These are phyloP conservation scores for Neurospora sp. DNA, from an alignment of 495 filamentous ascomycete genomes.

Conservation along the genomic window DNA sequence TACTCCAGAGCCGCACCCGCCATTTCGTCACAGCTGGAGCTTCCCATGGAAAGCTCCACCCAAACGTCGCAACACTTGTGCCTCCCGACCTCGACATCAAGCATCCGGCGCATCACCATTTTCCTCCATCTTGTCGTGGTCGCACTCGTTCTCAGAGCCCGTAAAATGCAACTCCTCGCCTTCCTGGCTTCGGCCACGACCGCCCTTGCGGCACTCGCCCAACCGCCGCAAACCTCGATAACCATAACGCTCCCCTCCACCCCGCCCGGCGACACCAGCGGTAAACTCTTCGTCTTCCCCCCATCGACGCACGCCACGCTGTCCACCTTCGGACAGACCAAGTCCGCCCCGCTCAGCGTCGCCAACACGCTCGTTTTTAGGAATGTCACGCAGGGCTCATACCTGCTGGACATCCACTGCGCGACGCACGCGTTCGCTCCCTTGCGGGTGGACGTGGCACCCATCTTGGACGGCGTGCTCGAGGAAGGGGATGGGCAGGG, in stretches of 20 bases:
- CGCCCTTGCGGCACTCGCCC: background rate
- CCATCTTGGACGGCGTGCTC: background rate
- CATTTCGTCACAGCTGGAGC: constrained; percentile 3
- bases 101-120: background rate
- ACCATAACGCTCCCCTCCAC: constrained; percentile 35
- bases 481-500: constrained; percentile 31
- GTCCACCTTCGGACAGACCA: constrained; percentile 35
- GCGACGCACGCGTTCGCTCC: constrained; percentile 63
- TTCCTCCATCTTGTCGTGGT: background rate
- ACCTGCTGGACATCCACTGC: constrained; percentile 71
- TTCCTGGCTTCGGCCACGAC: constrained; percentile 4
- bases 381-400: constrained; percentile 56
- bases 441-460: constrained; percentile 62
- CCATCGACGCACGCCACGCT: constrained; percentile 68
- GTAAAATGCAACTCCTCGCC: constrained; percentile 6
- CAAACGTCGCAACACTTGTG: constrained; percentile 5
- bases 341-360: constrained; percentile 51
- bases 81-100: background rate
- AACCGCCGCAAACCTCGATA: constrained; percentile 5
- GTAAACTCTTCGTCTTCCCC: constrained; percentile 45
- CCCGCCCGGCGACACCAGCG: constrained; percentile 34
- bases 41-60: background rate
- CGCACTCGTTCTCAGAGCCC: background rate
- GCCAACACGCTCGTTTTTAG: constrained; percentile 63
- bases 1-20: background rate